These are phyloP conservation scores for Amanita fuliginea DNA, from an alignment of 768 basidiomycete genomes.

Conservation along the genomic window DNA sequence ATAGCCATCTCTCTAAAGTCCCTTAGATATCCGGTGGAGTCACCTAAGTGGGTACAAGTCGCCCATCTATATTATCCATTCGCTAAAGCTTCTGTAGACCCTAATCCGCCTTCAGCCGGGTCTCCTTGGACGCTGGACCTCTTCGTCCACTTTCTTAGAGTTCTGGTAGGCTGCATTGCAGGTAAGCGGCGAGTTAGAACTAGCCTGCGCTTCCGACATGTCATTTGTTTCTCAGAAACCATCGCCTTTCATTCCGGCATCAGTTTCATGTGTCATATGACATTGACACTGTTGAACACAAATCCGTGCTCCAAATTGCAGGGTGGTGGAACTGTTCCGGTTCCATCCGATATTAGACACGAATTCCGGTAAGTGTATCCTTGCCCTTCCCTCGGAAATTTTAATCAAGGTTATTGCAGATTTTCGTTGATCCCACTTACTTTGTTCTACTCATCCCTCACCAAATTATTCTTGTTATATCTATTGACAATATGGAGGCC, in stretches of 20 bases:
- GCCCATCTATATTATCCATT: not conserved
- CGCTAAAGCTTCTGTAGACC: constrained; percentile 20
- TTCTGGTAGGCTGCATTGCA: constrained; percentile 53
- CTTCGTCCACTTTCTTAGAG: constrained; percentile 37
- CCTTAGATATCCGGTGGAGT: constrained; percentile 68
- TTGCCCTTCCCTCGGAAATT: not conserved
- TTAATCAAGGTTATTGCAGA: constrained; percentile 20
- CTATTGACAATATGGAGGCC: constrained; percentile 75
- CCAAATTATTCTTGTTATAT: constrained; percentile 76
- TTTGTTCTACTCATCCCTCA: constrained; percentile 74
- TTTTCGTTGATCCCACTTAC: constrained; percentile 70
- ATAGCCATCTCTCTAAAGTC: not conserved
- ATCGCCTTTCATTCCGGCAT: constrained; percentile 65
- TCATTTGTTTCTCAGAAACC: constrained; percentile 43
- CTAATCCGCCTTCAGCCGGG: constrained; percentile 21
- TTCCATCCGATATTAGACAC: constrained; percentile 38
- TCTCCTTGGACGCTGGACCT: constrained; percentile 45
- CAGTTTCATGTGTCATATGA: constrained; percentile 40
- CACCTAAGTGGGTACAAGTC: constrained; percentile 39
- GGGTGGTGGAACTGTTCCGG: too few relatives aligned
- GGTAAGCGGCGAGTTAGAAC: constrained; percentile 25
- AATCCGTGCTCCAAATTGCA: constrained; percentile 16
- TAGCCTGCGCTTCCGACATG: not conserved
- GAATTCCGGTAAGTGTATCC: constrained; percentile 43
- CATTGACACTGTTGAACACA: constrained; percentile 32